Evolutionary conservation across 371 early-diverging fungal species (phyloP), one percentile per base, ranked within the genome.

Genomic region (Mucor piriformis): DNA sequence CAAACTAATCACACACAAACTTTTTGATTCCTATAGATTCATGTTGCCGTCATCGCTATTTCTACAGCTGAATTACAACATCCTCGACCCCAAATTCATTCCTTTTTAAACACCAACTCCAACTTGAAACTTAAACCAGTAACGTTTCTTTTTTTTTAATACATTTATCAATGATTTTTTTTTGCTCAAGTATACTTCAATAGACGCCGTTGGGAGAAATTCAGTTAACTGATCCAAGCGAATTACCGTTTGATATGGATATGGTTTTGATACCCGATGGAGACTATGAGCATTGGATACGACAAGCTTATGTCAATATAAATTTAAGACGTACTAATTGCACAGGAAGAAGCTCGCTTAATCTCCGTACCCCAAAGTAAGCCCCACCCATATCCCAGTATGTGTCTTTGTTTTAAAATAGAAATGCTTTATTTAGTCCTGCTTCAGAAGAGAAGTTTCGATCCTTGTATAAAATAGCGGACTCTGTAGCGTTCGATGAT

Each of bases 381-480:
- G 63, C 40, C 8, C 8, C 29, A 4, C 29, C 29, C 29, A 0
- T n/a, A n/a, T n/a, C 29, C 29, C 29, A n/a, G n/a, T n/a, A n/a
- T n/a, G n/a, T n/a, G n/a, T 1, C 1, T 29, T 29, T 29, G n/a
- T n/a, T n/a, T n/a, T n/a, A n/a, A n/a, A n/a, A n/a, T n/a, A n/a
- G n/a, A n/a, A n/a, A n/a, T n/a, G n/a, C n/a, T n/a, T n/a, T n/a
- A n/a, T n/a, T n/a, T 68, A 87, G 87, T 52, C 83, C 84, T 25
- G 85, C 85, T 0, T 84, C 85, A 18, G 82, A 84, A 61, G 85
- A 86, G 46, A 85, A 86, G 51, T 88, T 88, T 66, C 69, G 83
- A 49, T 81, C 84, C 2, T 59, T 85, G 11, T 88, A 84, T 66
- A 80, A 75, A 42, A 83, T 85, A 37, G 82, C 84, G 1, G 85